A percentile compares a stretch with the other conserved stretches of the same genome.
Conservation (phyloP, 306 rosid species). For the Senna siamea region DNA sequence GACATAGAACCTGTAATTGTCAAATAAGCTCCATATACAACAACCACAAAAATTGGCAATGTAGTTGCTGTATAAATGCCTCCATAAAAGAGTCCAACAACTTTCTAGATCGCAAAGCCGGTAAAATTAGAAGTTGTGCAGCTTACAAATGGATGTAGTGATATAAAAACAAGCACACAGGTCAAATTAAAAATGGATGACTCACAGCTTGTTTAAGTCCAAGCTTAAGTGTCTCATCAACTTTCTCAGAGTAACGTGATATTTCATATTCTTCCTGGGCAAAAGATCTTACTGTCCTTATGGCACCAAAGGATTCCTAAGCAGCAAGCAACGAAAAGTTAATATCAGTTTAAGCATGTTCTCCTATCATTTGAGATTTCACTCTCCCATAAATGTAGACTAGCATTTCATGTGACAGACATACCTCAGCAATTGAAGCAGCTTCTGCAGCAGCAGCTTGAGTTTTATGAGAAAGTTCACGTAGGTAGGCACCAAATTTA, state of each 20-base stretch:
- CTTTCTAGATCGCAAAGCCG: conserved; percentile 55
- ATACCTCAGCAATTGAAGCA: conserved; percentile 84
- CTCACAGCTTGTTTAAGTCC: conserved; percentile 86
- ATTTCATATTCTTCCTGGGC: conserved; percentile 72
- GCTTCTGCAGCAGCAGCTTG: conserved; percentile 87
- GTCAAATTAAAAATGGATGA: conserved; percentile 31
- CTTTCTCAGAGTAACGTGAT: conserved; percentile 78
- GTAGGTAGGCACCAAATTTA: conserved; percentile 75
- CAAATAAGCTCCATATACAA: conserved; percentile 82
- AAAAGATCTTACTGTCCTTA: conserved; percentile 82
- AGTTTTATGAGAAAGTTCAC: conserved; percentile 81
- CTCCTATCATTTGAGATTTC: neutral
- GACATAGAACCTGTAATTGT: conserved; percentile 72
- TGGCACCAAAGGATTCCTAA: conserved; percentile 85
- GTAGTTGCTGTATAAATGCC: conserved; percentile 74
- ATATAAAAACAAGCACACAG: neutral
- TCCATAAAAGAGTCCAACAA: conserved; percentile 77
- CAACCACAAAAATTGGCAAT: conserved; percentile 64
- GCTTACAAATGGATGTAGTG: conserved; percentile 26
- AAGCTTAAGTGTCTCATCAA: conserved; percentile 68
- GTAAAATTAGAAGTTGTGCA: conserved; percentile 29
- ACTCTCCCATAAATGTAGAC: neutral
- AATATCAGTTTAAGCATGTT: conserved; percentile 26
- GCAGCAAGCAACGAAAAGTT: conserved; percentile 4
- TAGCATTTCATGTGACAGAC: conserved; percentile 20